Conservation (phyloP, 2,329 filamentous ascomycete genomes). For the Fusarium sp. region DNA sequence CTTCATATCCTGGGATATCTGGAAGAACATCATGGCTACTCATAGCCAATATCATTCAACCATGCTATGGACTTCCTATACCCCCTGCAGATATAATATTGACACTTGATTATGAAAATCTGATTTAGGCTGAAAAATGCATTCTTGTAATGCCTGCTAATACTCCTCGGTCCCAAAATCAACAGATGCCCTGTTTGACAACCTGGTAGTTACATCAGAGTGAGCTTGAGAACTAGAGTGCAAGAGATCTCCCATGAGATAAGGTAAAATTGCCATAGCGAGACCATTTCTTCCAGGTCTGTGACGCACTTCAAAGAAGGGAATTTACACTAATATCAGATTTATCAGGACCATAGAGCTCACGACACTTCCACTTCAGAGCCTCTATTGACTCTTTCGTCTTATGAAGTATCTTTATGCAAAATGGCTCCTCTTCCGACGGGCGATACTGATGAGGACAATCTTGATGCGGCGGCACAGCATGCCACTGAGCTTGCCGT, state of each 20-base stretch:
- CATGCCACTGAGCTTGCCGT: background rate
- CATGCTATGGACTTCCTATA: fast-evolving
- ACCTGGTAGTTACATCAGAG: no score
- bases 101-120: fast-evolving
- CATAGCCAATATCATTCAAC: background rate
- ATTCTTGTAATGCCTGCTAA: background rate
- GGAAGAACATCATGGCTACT: background rate
- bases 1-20: background rate
- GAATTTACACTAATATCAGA: background rate
- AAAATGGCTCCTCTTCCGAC: background rate
- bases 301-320: background rate
- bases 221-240: background rate
- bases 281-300: no score
- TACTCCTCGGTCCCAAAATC: no score
- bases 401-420: background rate
- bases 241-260: fast-evolving
- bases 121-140: background rate
- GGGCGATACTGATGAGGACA: background rate
- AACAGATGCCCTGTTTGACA: background rate
- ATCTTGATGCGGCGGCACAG: background rate
- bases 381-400: background rate
- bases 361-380: background rate
- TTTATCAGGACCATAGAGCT: background rate
- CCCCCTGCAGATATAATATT: fast-evolving
- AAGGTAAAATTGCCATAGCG: no score